Conservation (phyloP, 805 yeast species). For the Sporopachydermia quercuum region DNA sequence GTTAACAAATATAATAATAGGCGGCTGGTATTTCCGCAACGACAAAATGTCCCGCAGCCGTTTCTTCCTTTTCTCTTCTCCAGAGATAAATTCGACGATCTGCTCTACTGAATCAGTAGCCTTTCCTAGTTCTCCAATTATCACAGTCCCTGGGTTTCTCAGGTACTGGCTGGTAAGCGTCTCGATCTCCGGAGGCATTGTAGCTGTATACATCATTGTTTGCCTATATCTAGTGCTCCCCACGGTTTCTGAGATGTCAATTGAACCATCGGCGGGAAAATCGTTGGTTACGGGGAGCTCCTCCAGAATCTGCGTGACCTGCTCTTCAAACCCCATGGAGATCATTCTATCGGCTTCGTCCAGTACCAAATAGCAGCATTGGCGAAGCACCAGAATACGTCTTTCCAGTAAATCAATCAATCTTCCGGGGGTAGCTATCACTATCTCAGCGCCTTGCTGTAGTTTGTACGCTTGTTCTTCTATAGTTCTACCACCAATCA, state of each 20-base stretch:
- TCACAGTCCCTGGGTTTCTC: slow-evolving; percentile 42
- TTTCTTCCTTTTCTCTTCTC: slow-evolving; percentile 30
- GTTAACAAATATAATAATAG: slow-evolving; percentile 72
- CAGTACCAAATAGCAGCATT: slow-evolving; percentile 55
- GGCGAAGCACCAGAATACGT: slow-evolving; percentile 41
- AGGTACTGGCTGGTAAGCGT: slow-evolving; percentile 50
- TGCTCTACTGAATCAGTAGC: slow-evolving; percentile 61
- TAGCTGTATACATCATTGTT: slow-evolving; percentile 90
- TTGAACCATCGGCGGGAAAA: slow-evolving; percentile 18
- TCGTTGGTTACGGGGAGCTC: slow-evolving; percentile 33
- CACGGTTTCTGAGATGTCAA: slow-evolving; percentile 10
- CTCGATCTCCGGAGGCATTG: slow-evolving; percentile 68
- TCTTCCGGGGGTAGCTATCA: slow-evolving; percentile 93
- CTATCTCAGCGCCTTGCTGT: slow-evolving; percentile 52
- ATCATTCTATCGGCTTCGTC: slow-evolving; percentile 97
- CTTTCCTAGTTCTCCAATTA: slow-evolving; percentile 52
- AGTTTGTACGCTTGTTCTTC: slow-evolving; percentile 53
- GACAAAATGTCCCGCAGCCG: slow-evolving; percentile 27
- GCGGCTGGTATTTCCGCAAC: slow-evolving; percentile 25
- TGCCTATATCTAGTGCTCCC: slow-evolving; percentile 25
- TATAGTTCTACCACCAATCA: slow-evolving; percentile 84
- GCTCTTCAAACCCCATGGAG: slow-evolving; percentile 84
- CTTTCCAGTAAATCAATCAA: slow-evolving; percentile 66
- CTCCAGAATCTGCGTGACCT: slow-evolving; percentile 45
- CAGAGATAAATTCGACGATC: slow-evolving; percentile 37